Percentiles rank a stretch among this genome's conserved stretches.
These are phyloP conservation scores for Colletotrichum euphorbiae DNA, from an alignment of 2,329 filamentous ascomycete species.

Conservation along the genomic window DNA sequence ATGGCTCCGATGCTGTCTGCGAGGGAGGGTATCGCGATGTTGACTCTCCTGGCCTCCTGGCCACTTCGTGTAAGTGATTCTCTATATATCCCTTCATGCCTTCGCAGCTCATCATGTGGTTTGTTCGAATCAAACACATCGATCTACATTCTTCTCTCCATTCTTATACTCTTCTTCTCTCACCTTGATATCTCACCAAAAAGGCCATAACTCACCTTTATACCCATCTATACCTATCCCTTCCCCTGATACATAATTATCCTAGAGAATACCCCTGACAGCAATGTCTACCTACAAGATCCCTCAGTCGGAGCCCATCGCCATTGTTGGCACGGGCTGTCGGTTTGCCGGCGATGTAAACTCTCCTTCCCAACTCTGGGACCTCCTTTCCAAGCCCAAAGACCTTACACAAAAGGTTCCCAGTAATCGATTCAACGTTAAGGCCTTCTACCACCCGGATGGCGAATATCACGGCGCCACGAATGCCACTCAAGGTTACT, in stretches of 20 bases:
- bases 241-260: conserved; percentile 31
- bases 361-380: conserved; percentile 51
- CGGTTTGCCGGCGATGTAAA: conserved; percentile 52
- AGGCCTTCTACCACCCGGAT: conserved; percentile 45
- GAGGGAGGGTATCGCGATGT: conserved; percentile 31
- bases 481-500: conserved; percentile 36
- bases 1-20: conserved; percentile 21
- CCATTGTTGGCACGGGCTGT: conserved; percentile 54
- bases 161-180: conserved; percentile 27
- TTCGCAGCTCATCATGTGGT: background rate
- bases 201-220: conserved; percentile 2
- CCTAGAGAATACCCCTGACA: conserved; percentile 35
- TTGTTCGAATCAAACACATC: conserved; percentile 6
- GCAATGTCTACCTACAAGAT: conserved; percentile 39
- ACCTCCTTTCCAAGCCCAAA: conserved; percentile 48
- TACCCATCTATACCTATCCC: background rate
- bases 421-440: conserved; percentile 41
- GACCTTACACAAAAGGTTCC: conserved; percentile 43
- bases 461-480: conserved; percentile 40
- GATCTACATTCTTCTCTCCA: conserved; percentile 32
- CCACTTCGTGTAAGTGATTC: conserved; percentile 4
- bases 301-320: conserved; percentile 50
- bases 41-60: background rate
- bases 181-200: background rate
- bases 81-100: conserved; percentile 34